Percentiles rank a stretch among this genome's conserved stretches.
These are phyloP conservation scores for Aspergillus uvarum DNA, from an alignment of 2,329 filamentous ascomycete species.

Conservation along the genomic window DNA sequence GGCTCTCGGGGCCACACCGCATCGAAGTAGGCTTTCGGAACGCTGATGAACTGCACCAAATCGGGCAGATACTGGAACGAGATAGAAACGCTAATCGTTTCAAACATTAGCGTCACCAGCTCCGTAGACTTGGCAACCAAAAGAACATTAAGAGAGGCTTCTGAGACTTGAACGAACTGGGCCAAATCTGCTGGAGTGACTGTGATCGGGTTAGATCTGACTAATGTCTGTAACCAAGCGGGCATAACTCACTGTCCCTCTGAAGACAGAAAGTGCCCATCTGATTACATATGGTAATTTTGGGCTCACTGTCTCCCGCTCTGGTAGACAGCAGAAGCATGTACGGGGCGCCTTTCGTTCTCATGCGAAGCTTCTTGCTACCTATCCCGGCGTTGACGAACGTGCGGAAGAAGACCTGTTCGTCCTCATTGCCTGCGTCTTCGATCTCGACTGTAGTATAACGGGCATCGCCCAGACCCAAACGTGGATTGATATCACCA, in stretches of 20 bases:
- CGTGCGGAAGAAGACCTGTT: constrained; percentile 29
- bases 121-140: constrained; percentile 23
- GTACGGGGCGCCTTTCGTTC: constrained; percentile 33
- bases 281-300: constrained; percentile 34
- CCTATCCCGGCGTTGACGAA: constrained; percentile 37
- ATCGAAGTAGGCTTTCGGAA: constrained; percentile 33
- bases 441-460: constrained; percentile 33
- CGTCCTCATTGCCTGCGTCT: constrained; percentile 33
- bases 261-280: constrained; percentile 32
- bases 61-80: constrained; percentile 32
- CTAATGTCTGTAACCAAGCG: not conserved
- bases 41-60: constrained; percentile 29
- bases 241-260: constrained; percentile 26
- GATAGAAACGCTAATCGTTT: constrained; percentile 24
- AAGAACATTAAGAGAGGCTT: constrained; percentile 18
- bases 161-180: constrained; percentile 21
- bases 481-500: constrained; percentile 15
- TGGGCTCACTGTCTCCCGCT: constrained; percentile 35
- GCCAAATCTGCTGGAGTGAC: constrained; percentile 24
- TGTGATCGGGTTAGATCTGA: constrained; percentile 4
- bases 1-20: constrained; percentile 32
- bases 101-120: constrained; percentile 30
- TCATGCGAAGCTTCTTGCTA: constrained; percentile 31
- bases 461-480: constrained; percentile 24
- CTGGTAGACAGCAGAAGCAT: constrained; percentile 32